Conservation (phyloP, 139 green algal genomes). For the Chlorella sp. region DNA sequence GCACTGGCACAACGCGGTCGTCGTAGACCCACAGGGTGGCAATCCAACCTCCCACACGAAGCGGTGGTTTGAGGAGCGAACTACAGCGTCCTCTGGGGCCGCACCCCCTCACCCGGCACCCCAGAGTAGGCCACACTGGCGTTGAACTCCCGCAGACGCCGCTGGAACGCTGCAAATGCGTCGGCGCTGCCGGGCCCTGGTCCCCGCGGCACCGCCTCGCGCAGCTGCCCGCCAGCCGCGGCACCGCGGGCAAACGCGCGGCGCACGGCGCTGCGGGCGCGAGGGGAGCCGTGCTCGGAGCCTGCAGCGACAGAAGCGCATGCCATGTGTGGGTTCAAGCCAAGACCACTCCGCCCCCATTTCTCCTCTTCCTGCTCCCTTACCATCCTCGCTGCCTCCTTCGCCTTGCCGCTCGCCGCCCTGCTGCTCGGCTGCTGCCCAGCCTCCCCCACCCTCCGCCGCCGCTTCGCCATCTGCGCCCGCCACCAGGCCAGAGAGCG, state of each 20-base stretch:
- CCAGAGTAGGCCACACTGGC: slow-evolving; percentile 76
- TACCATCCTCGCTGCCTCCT: neutral
- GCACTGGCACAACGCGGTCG: no score
- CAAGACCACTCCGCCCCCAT: no score
- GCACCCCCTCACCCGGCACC: slow-evolving; percentile 30
- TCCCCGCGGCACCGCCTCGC: neutral
- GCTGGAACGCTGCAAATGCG: slow-evolving; percentile 44
- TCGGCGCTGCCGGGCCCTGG: no score
- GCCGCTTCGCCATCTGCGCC: no score
- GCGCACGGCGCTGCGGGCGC: slow-evolving; percentile 15
- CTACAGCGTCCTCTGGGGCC: neutral
- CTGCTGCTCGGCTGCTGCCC: neutral
- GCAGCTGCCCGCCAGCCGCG: neutral
- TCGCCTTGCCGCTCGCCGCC: neutral
- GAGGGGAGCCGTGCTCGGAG: neutral
- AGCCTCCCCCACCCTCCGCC: no score
- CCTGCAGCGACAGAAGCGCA: neutral
- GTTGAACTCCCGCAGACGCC: slow-evolving; percentile 80
- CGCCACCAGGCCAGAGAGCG: slow-evolving; percentile 11
- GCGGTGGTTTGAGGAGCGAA: no score
- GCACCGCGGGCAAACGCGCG: slow-evolving; percentile 22
- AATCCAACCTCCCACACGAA: no score
- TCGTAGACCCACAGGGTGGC: no score
- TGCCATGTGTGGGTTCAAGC: neutral
- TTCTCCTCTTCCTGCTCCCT: no score